Evolutionary conservation across 2,329 filamentous ascomycete genomes (phyloP).

Genomic region (Diplodia corticola): DNA sequence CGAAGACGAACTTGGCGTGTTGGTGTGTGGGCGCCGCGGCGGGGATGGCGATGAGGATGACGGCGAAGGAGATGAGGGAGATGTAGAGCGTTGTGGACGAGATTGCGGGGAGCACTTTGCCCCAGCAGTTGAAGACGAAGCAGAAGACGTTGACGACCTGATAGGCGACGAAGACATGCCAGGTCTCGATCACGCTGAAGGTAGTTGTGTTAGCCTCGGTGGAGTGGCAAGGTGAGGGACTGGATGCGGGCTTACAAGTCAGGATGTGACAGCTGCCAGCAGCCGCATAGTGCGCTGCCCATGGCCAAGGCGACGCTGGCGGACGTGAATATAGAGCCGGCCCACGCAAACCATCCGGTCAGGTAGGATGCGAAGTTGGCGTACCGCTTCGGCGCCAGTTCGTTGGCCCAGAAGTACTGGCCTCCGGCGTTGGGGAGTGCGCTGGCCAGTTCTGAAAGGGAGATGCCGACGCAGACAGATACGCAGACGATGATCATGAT

Average conservation of each 20-base stretch:
- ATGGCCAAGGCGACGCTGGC: slow-evolving; percentile 54
- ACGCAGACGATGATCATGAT: slow-evolving; percentile 50
- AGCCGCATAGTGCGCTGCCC: slow-evolving; percentile 51
- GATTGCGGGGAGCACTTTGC: slow-evolving; percentile 40
- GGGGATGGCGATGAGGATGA: slow-evolving; percentile 52
- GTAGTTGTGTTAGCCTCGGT: slow-evolving; percentile 7
- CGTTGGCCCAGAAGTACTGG: slow-evolving; percentile 54
- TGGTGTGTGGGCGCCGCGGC: slow-evolving; percentile 47
- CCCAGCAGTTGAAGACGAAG: slow-evolving; percentile 51
- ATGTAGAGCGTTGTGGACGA: slow-evolving; percentile 48
- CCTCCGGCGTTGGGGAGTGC: slow-evolving; percentile 54
- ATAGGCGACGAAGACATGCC: slow-evolving; percentile 48
- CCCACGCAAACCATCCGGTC: slow-evolving; percentile 55
- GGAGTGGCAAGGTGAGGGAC: neutral
- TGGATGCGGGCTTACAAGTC: slow-evolving; percentile 47
- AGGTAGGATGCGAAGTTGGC: slow-evolving; percentile 49
- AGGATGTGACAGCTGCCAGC: slow-evolving; percentile 54
- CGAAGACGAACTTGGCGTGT: slow-evolving; percentile 52
- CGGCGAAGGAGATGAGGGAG: slow-evolving; percentile 49
- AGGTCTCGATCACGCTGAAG: slow-evolving; percentile 36
- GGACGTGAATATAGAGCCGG: slow-evolving; percentile 56
- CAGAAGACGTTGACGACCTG: slow-evolving; percentile 51
- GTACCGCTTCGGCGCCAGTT: slow-evolving; percentile 49
- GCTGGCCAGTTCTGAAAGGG: slow-evolving; percentile 50
- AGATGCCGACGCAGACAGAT: slow-evolving; percentile 49